Conservation (phyloP, 148 eudicot species). For the Rhododendron vialii region DNA sequence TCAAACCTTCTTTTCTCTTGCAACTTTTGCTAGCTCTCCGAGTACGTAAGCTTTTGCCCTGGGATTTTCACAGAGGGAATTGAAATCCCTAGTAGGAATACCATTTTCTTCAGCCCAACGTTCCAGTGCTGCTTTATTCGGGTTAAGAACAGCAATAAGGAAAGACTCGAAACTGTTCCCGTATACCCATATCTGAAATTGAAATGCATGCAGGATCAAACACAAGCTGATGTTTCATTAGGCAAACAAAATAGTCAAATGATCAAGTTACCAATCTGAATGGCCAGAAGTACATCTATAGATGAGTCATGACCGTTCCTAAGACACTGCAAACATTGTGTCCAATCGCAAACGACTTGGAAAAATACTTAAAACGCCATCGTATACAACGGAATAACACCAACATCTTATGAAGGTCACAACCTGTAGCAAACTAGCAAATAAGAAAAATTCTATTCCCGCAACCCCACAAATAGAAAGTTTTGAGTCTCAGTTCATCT, state of each 20-base stretch:
- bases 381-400: background rate
- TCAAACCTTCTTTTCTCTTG: slow-evolving; percentile 69
- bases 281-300: background rate
- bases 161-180: slow-evolving; percentile 82
- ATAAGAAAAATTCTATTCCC: background rate
- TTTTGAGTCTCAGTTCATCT: background rate
- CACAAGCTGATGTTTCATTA: background rate
- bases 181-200: slow-evolving; percentile 68
- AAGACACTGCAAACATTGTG: background rate
- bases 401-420: background rate
- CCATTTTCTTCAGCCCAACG: slow-evolving; percentile 61
- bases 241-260: background rate
- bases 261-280: background rate
- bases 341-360: background rate
- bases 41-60: slow-evolving; percentile 58
- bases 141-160: slow-evolving; percentile 69
- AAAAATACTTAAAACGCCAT: background rate
- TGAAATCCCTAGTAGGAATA: slow-evolving; percentile 45
- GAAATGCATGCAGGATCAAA: background rate
- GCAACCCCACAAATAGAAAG: background rate
- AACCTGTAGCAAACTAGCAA: background rate
- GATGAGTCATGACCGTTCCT: background rate
- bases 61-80: slow-evolving; percentile 58
- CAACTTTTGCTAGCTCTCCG: slow-evolving; percentile 58
- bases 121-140: slow-evolving; percentile 57